These are phyloP conservation scores for Phoma sp. DNA, from an alignment of 2,329 filamentous ascomycete genomes.

Conservation along the genomic window DNA sequence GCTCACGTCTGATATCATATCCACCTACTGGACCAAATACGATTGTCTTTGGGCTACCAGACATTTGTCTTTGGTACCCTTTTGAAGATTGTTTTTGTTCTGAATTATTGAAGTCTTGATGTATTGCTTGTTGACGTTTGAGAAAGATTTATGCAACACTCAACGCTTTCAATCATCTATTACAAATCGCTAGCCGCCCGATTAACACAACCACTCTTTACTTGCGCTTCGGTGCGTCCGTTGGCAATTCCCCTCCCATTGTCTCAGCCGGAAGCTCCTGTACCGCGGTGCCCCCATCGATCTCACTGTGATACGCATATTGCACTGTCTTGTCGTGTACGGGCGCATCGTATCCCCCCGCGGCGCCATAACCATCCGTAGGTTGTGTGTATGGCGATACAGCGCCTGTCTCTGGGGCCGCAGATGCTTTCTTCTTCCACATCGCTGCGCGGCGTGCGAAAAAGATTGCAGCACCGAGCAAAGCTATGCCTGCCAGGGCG, in stretches of 20 bases:
- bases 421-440: constrained; percentile 1
- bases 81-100: too few species aligned
- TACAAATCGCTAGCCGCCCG: too few species aligned
- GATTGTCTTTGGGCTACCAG: too few species aligned
- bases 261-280: neutral
- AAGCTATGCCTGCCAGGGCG: neutral
- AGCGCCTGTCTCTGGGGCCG: neutral
- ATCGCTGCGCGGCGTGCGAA: neutral
- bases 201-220: too few species aligned
- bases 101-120: too few species aligned
- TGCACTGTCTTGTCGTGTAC: neutral
- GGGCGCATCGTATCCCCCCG: neutral
- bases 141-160: too few species aligned
- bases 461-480: neutral
- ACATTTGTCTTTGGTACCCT: too few species aligned
- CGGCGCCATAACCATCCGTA: neutral
- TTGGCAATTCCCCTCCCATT: neutral
- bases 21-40: too few species aligned
- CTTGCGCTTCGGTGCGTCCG: too few species aligned
- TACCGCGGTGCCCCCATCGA: neutral
- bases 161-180: too few species aligned
- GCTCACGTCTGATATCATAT: too few species aligned
- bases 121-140: too few species aligned
- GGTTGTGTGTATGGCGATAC: neutral
- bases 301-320: neutral